Conservation (phyloP, 148 eudicot genomes). For the Amaranthus hypochondriacus region DNA sequence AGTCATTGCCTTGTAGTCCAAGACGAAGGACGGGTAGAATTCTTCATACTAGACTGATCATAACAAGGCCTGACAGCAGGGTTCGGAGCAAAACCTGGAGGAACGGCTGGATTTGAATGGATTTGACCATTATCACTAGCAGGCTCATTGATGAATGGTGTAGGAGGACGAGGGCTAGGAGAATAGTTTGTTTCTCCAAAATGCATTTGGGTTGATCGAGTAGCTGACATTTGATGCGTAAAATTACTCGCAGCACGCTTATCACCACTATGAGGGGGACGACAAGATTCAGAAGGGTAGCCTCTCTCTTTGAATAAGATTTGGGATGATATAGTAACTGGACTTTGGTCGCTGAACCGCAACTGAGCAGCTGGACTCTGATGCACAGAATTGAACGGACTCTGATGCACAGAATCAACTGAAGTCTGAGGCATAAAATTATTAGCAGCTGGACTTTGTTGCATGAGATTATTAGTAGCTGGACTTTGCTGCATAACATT, state of each 20-base stretch:
- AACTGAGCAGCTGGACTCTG: background rate
- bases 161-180: constrained; percentile 2
- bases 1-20: constrained; percentile 26
- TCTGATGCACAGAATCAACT: background rate
- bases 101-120: constrained; percentile 11
- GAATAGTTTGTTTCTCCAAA: background rate
- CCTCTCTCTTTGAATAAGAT: background rate
- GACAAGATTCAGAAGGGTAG: constrained; percentile 16
- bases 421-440: background rate
- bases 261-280: constrained; percentile 4
- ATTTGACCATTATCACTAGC: background rate
- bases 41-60: constrained; percentile 19
- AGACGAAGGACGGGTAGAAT: constrained; percentile 16
- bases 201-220: background rate
- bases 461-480: background rate
- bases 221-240: constrained; percentile 16
- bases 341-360: background rate
- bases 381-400: too few relatives aligned
- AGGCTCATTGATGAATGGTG: constrained; percentile 4
- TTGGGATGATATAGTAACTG: constrained; percentile 5
- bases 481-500: background rate
- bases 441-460: constrained; percentile 11
- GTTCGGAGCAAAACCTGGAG: constrained; percentile 22
- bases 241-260: constrained; percentile 8
- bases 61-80: constrained; percentile 29